Percentiles rank a stretch among this genome's conserved stretches.
Conservation (phyloP, 169 alveolate genomes). For the Plasmodium cynomolgi region DNA sequence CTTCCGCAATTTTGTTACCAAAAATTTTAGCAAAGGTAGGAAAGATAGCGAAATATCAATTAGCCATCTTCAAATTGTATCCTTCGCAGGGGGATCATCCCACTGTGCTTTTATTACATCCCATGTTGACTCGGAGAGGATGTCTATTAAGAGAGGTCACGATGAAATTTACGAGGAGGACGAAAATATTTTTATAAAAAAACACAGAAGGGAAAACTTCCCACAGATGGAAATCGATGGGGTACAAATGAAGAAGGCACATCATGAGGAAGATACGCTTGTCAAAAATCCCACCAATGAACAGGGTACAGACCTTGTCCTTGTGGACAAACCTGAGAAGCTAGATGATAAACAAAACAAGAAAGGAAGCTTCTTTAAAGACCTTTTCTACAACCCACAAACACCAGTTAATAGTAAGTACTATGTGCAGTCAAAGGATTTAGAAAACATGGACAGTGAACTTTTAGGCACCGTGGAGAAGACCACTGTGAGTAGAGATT, state of each 20-base stretch:
- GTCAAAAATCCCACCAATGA: not conserved
- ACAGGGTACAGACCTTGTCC: not conserved
- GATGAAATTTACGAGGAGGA: conserved; percentile 16
- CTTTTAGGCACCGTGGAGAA: not conserved
- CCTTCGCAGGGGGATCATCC: conserved; percentile 69
- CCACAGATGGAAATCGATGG: not conserved
- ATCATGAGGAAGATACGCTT: too few species aligned
- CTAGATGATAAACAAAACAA: not conserved
- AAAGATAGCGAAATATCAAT: not conserved
- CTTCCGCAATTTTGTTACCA: conserved; percentile 9
- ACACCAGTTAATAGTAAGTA: not conserved
- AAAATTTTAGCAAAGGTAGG: conserved; percentile 4
- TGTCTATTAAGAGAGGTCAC: conserved; percentile 26
- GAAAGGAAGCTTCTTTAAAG: conserved; percentile 15
- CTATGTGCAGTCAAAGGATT: conserved; percentile 2
- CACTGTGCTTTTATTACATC: conserved; percentile 68
- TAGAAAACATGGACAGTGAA: not conserved
- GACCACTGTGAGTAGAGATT: not conserved
- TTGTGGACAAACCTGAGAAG: not conserved
- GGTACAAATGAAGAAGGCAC: not conserved
- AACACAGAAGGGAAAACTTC: conserved; percentile 25
- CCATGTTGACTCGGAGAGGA: conserved; percentile 17
- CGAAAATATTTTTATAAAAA: conserved; percentile 1
- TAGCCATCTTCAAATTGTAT: conserved; percentile 12
- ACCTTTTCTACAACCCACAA: not conserved